phyloP scores from a whole-genome alignment of 306 rosid genomes.

The Acmispon strigosus region DNA sequence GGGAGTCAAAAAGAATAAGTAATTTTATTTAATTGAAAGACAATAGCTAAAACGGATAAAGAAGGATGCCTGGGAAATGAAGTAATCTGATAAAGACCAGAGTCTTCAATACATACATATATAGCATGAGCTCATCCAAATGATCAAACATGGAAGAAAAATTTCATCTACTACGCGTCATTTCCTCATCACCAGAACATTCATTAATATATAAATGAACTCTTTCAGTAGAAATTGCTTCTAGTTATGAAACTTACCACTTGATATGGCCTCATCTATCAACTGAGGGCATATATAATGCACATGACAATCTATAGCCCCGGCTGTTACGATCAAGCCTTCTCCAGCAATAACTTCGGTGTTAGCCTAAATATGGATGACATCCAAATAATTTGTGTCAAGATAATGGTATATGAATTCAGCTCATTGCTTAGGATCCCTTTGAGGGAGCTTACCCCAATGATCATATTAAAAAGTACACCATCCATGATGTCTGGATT shows the following conservation, averaged over 20 bases:
- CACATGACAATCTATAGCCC: constrained; percentile 77
- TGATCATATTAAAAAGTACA: constrained; percentile 30
- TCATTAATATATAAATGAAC: too few species aligned
- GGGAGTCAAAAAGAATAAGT: too few species aligned
- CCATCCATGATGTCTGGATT: constrained; percentile 72
- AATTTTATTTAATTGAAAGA: too few species aligned
- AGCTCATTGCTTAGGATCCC: not conserved
- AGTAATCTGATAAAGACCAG: too few species aligned
- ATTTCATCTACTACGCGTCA: too few species aligned
- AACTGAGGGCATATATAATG: constrained; percentile 79
- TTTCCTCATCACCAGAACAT: too few species aligned
- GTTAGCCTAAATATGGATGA: constrained; percentile 39
- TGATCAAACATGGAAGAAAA: too few species aligned
- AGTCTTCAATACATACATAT: not conserved
- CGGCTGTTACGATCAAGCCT: constrained; percentile 69
- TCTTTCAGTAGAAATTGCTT: too few species aligned
- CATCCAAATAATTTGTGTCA: not conserved
- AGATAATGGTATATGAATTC: not conserved
- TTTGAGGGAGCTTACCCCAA: constrained; percentile 53
- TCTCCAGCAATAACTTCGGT: constrained; percentile 75
- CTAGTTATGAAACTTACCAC: constrained; percentile 50
- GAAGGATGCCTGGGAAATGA: too few species aligned
- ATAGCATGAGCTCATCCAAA: too few species aligned
- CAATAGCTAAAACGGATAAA: too few species aligned
- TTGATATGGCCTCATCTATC: constrained; percentile 68